Evolutionary conservation across 2,329 filamentous ascomycete genomes (phyloP).

Genomic region (Juglanconis juglandina): DNA sequence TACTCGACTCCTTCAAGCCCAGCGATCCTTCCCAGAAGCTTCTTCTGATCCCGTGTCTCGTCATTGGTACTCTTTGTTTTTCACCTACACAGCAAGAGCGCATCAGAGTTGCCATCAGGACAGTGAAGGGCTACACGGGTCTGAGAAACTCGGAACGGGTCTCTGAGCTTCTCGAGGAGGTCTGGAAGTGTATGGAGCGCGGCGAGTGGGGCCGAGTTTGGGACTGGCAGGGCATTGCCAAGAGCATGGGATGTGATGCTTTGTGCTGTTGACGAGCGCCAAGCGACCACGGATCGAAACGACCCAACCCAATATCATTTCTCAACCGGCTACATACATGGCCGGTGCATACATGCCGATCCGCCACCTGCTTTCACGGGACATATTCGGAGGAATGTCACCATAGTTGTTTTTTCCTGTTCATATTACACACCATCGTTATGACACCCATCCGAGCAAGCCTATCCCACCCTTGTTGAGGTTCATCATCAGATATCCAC

Average conservation of each 20-base stretch:
- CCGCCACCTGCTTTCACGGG: too few species aligned
- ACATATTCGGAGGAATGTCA: not conserved
- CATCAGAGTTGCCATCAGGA: constrained; percentile 46
- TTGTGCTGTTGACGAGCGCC: constrained; percentile 37
- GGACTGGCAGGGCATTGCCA: constrained; percentile 62
- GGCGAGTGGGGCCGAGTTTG: constrained; percentile 58
- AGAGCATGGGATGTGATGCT: constrained; percentile 53
- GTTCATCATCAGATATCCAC: not conserved
- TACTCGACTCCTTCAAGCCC: constrained; percentile 54
- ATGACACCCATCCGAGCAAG: not conserved
- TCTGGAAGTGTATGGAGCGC: constrained; percentile 58
- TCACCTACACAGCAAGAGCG: constrained; percentile 49
- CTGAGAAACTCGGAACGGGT: constrained; percentile 56
- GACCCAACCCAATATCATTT: too few species aligned
- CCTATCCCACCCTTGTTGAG: not conserved
- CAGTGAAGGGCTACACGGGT: constrained; percentile 56
- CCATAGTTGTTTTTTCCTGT: too few species aligned
- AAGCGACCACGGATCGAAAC: not conserved
- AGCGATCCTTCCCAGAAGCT: constrained; percentile 58
- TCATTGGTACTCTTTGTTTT: constrained; percentile 61
- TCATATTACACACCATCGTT: too few species aligned
- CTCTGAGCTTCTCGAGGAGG: constrained; percentile 50
- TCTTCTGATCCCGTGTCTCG: constrained; percentile 56
- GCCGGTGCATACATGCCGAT: too few species aligned
- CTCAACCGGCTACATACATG: too few species aligned